Percentiles rank a stretch among this genome's conserved stretches.
Evolutionary conservation across 345 rosid species (phyloP).

Genomic region (Populus tremula): DNA sequence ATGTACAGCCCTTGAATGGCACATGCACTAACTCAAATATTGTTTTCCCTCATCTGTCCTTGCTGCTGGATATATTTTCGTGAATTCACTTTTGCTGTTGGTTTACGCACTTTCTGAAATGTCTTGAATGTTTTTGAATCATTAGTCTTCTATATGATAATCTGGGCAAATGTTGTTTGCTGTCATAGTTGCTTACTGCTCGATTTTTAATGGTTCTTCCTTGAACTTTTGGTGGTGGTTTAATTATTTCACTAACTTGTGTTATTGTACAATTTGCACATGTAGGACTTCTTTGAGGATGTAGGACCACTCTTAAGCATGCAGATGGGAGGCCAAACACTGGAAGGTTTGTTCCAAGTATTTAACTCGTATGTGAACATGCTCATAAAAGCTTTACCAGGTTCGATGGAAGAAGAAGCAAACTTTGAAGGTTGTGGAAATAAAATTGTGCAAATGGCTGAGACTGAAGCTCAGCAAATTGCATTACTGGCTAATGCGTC

Average conservation of each 20-base stretch:
- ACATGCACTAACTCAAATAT: background rate
- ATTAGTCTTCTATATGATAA: background rate
- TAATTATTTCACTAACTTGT: slow-evolving; percentile 12
- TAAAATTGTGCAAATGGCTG: slow-evolving; percentile 91
- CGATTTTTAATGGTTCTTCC: slow-evolving; percentile 11
- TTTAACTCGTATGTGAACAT: slow-evolving; percentile 81
- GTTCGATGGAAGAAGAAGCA: slow-evolving; percentile 93
- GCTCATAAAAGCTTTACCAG: slow-evolving; percentile 91
- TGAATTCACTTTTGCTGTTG: background rate
- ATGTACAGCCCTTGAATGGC: background rate
- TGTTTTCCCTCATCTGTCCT: background rate
- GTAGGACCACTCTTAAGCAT: slow-evolving; percentile 95
- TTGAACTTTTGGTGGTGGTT: background rate
- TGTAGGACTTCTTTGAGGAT: slow-evolving; percentile 96
- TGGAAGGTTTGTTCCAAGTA: slow-evolving; percentile 92
- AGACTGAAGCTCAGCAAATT: slow-evolving; percentile 90
- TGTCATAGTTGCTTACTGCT: background rate
- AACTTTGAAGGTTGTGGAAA: slow-evolving; percentile 69
- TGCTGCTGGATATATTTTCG: background rate
- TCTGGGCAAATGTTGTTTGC: background rate
- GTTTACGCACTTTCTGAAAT: background rate
- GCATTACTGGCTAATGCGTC: slow-evolving; percentile 98
- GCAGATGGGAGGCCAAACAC: slow-evolving; percentile 92
- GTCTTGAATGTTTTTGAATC: background rate
- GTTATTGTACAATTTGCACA: slow-evolving; percentile 6